Base-by-base conservation (phyloP, 2,329 filamentous ascomycete species). In the Acrocalymma vagum region DNA sequence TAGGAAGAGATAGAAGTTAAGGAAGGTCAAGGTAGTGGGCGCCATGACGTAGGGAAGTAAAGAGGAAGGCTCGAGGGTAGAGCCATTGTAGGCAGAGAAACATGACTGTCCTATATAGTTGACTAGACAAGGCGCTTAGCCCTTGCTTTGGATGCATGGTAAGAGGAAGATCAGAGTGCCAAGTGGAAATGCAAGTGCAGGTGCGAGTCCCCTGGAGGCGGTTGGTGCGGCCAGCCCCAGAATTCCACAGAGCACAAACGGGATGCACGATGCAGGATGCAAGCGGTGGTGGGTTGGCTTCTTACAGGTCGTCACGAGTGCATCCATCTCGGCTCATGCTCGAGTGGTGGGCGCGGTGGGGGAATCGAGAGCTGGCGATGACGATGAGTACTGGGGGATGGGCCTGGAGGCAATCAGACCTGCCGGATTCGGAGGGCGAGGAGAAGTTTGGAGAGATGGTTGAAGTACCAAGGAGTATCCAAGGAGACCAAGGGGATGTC, bases 291-390 rank as follows among this genome's bases (percentile, higher is more conserved):
- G 38, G 40, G 42, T 45, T 33, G 44, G 45, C 32, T 52, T 57
- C 60, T 62, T 63, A 64, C 60, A 61, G 38, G 54, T 53, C 33
- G 60, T 62, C 56, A 64, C 57, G 53, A 63, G 58, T 48, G 45
- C 51, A 38, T 58, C 45, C 58, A 62, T 47, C 38, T 46, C 42
- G 26, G 43, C 44, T 49, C 45, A 42, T 44, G 34, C 44, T 49
- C 45, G 41, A 45, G 34, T 53, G 43, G 43, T 25, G 41, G 38
- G 36, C 35, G n/a, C n/a, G n/a, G n/a, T n/a, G n/a, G n/a, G n/a
- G n/a, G n/a, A n/a, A n/a, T n/a, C n/a, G 22, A 34, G 35, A 48
- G 38, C 38, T 46, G 47, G 46, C 42, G 37, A 30, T 33, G 13
- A 42, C 27, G 43, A 33, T 46, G 42, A 31, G 37, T 46, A 41